Evolutionary conservation across 2,329 filamentous ascomycete genomes (phyloP).

Genomic region (Thermomyces lanuginosus): DNA sequence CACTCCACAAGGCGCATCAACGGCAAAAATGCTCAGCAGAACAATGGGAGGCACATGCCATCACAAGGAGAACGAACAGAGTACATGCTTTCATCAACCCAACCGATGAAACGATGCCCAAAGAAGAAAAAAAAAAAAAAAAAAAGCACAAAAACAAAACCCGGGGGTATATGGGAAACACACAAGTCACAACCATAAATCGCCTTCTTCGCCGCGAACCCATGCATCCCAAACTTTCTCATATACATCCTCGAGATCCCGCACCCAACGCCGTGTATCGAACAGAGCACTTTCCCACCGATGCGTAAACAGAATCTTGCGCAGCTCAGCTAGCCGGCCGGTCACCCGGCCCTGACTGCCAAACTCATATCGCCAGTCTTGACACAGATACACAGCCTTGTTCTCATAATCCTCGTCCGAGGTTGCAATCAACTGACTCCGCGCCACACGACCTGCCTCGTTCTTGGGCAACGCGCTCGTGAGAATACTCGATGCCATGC

Average conservation of each 20-base stretch:
- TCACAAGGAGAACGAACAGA: too few relatives aligned
- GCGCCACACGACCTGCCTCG: conserved; percentile 49
- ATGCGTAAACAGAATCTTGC: conserved; percentile 64
- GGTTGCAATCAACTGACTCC: conserved; percentile 57
- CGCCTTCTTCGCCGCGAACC: conserved; percentile 73
- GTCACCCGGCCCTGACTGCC: conserved; percentile 19
- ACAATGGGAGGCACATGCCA: too few relatives aligned
- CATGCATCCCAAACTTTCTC: conserved; percentile 76
- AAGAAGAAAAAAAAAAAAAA: conserved; percentile 3
- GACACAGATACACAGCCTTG: conserved; percentile 52
- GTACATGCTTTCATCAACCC: too few relatives aligned
- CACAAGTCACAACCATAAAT: conserved; percentile 57
- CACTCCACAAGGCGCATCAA: too few relatives aligned
- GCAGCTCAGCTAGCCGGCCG: conserved; percentile 62
- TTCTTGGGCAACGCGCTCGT: conserved; percentile 68
- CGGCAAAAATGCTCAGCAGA: too few relatives aligned
- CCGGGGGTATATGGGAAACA: conserved; percentile 3
- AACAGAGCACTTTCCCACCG: conserved; percentile 81
- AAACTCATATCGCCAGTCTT: conserved; percentile 42
- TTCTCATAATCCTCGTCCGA: conserved; percentile 75
- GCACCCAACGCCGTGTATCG: conserved; percentile 79
- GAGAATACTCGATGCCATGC: conserved; percentile 91
- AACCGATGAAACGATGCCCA: neutral
- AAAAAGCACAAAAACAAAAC: conserved; percentile 3
- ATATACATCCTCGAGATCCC: conserved; percentile 76